Base-by-base conservation (phyloP, 495 filamentous ascomycete species). In the Pseudoneurospora amorphoporcata region DNA sequence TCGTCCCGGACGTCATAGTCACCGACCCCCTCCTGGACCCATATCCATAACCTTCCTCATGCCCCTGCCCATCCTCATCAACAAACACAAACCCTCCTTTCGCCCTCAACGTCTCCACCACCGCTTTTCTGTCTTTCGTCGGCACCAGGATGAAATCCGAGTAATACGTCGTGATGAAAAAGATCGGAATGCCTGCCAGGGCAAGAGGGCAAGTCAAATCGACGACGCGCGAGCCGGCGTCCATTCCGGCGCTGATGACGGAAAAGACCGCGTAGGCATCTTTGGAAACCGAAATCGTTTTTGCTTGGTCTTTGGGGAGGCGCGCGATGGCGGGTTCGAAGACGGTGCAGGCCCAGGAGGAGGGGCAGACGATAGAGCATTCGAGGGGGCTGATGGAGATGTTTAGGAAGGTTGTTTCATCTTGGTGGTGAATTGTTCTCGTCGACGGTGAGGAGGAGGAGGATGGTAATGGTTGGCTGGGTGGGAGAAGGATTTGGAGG, bases 141-240 rank as follows among this genome's bases (percentile, higher is more conserved):
- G 95, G 95, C 5, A 98, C 93, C 19, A 99, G 85, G 75, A 99
- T 97, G 83, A 97, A 99, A 81, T 99, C 95, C 14, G 92, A 93
- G 79, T 97, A 98, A 80, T 99, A 99, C 32, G 95, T 98, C 1
- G 95, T 97, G 78, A 98, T 96, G 85, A 99, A 98, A 81, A 98
- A 98, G 74, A 99, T 97, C 45, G 95, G 92, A 41, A 99, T 95
- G 77, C 92, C 92, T 39, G 95, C 94, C 79, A 98, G 83, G 12
- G 95, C 95, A 19, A 99, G 85, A 3, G 95, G 95, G 74, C 89
- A 94, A 6, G 95, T 97, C 40, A 99, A 81, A 77, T 98, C 95
- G 69, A 97, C 85, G 3, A 99, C 95, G 39, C 95, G 88, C 76
- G 94, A 93, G n/a, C 94, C 94, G 23, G 95, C 95, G 77, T 97